These are phyloP conservation scores for Wickerhamiella galacta DNA, from an alignment of 805 yeast genomes.

Conservation along the genomic window DNA sequence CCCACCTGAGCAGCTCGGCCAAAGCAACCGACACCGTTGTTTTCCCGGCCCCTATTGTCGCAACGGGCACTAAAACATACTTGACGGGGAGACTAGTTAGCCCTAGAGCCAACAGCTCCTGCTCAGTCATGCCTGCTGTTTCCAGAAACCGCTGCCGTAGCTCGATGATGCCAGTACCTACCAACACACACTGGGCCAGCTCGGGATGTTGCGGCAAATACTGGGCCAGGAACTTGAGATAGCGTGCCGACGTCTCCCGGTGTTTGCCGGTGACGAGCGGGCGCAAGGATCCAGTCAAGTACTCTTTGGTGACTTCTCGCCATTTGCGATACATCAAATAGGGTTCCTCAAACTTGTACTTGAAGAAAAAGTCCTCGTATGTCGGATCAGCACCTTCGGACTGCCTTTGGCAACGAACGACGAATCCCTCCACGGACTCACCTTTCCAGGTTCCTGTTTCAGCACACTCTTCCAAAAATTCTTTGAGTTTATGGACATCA, in stretches of 20 bases:
- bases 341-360: slow-evolving; percentile 90
- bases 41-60: slow-evolving; percentile 91
- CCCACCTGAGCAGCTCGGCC: slow-evolving; percentile 44
- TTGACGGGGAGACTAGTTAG: slow-evolving; percentile 24
- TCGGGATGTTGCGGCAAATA: slow-evolving; percentile 34
- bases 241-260: slow-evolving; percentile 43
- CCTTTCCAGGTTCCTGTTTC: slow-evolving; percentile 54
- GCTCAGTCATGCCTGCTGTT: slow-evolving; percentile 37
- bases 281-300: slow-evolving; percentile 21
- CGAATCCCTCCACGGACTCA: slow-evolving; percentile 84
- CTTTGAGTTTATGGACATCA: slow-evolving; percentile 27
- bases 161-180: slow-evolving; percentile 52
- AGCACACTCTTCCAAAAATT: slow-evolving; percentile 39
- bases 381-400: slow-evolving; percentile 4
- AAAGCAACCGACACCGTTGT: slow-evolving; percentile 64
- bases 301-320: slow-evolving; percentile 66
- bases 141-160: slow-evolving; percentile 50
- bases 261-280: slow-evolving; percentile 29
- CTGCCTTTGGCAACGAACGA: slow-evolving; percentile 57
- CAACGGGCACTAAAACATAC: slow-evolving; percentile 61
- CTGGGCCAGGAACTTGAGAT: slow-evolving; percentile 48
- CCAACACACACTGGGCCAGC: slow-evolving; percentile 32
- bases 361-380: slow-evolving; percentile 52
- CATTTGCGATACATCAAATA: slow-evolving; percentile 78
- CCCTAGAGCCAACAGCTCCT: slow-evolving; percentile 36